These are phyloP conservation scores for Lotus japonicus DNA, from an alignment of 306 rosid species.

Conservation along the genomic window DNA sequence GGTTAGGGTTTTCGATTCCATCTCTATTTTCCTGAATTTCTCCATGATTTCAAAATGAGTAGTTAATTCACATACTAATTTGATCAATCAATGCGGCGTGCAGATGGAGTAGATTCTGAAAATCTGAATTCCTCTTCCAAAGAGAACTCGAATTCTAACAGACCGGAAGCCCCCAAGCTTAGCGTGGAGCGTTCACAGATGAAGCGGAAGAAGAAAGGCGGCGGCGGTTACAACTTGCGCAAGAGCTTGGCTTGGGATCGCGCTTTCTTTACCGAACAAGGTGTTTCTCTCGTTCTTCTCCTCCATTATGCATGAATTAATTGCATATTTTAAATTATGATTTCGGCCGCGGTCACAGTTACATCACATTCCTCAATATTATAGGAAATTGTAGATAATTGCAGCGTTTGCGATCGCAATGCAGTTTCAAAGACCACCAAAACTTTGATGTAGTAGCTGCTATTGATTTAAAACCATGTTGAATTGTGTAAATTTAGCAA, in stretches of 20 bases:
- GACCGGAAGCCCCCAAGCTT: conserved; percentile 46
- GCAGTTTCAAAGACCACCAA: no score
- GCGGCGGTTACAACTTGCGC: conserved; percentile 73
- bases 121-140: conserved; percentile 19
- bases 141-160: conserved; percentile 40
- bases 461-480: no score
- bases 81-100: neutral
- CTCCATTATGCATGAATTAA: neutral
- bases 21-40: neutral
- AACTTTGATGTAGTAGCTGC: no score
- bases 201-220: conserved; percentile 75
- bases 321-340: no score
- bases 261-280: conserved; percentile 90
- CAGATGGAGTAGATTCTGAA: conserved; percentile 27
- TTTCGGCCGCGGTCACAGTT: no score
- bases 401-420: no score
- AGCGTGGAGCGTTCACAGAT: conserved; percentile 56
- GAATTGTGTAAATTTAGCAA: neutral
- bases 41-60: neutral
- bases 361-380: no score
- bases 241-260: conserved; percentile 94
- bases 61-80: neutral
- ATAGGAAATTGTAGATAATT: no score
- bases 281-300: conserved; percentile 12
- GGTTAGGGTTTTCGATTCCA: conserved; percentile 50